Evolutionary conservation across 257 asterid species (phyloP).

Genomic region (Vinca minor): DNA sequence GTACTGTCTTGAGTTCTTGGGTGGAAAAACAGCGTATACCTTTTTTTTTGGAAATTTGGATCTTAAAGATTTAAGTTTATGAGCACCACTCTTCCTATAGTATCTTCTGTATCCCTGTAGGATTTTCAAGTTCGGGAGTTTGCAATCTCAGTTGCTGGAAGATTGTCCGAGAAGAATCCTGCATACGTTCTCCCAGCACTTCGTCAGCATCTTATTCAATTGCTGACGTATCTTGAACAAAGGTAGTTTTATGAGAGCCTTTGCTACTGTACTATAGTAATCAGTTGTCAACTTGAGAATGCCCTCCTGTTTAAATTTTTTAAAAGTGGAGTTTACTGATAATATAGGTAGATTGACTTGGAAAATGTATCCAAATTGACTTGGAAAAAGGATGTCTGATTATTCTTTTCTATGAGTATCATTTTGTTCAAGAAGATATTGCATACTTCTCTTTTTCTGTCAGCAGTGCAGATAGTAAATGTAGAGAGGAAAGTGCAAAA

Average conservation of each 20-base stretch:
- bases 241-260: conserved; percentile 41
- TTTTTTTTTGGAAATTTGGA: not conserved
- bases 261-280: not conserved
- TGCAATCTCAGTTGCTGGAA: conserved; percentile 92
- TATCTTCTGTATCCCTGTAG: conserved; percentile 25
- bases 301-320: not conserved
- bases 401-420: not conserved
- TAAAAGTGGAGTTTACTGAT: not conserved
- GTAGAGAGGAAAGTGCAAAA: conserved; percentile 98
- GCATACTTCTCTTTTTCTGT: conserved; percentile 31
- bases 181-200: conserved; percentile 99
- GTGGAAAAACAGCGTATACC: not conserved
- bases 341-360: not conserved
- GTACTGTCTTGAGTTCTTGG: not conserved
- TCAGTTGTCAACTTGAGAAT: not conserved
- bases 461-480: conserved; percentile 93
- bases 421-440: conserved; percentile 9
- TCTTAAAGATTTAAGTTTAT: not conserved
- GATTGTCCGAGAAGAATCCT: conserved; percentile 96
- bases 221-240: conserved; percentile 87
- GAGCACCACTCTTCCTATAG: not conserved
- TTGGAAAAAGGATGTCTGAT: not conserved
- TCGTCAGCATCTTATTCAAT: conserved; percentile 94
- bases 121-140: conserved; percentile 85
- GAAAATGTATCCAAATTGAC: not conserved